These are phyloP conservation scores for Teratosphaeria pseudoeucalypti DNA, from an alignment of 2,329 filamentous ascomycete genomes.

Conservation along the genomic window DNA sequence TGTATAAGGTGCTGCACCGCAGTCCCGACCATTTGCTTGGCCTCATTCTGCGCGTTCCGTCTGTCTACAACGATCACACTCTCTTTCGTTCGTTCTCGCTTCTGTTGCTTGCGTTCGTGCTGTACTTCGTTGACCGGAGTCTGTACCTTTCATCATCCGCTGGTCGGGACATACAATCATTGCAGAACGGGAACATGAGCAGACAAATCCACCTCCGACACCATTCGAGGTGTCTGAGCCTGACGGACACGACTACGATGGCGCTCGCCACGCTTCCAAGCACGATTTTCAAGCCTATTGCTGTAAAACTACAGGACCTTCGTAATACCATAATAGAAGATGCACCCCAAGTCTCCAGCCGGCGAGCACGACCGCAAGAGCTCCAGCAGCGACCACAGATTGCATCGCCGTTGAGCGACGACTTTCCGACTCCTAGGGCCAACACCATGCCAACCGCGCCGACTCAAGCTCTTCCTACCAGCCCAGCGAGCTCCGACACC, in stretches of 20 bases:
- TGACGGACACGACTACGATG: constrained; percentile 27
- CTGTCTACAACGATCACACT: neutral
- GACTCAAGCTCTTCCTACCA: constrained; percentile 32
- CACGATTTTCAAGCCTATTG: constrained; percentile 43
- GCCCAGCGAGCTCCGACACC: constrained; percentile 49
- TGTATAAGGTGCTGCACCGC: constrained; percentile 20
- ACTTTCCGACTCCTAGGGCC: constrained; percentile 47
- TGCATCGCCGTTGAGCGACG: constrained; percentile 38
- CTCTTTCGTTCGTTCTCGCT: constrained; percentile 11
- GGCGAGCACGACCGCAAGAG: constrained; percentile 18
- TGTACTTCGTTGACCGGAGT: constrained; percentile 14
- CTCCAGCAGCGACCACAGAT: constrained; percentile 27
- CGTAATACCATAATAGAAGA: constrained; percentile 60
- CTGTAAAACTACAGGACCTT: constrained; percentile 30
- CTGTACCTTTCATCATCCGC: constrained; percentile 7
- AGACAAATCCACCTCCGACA: constrained; percentile 1
- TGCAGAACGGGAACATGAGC: neutral
- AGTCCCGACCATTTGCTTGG: constrained; percentile 9
- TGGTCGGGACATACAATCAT: constrained; percentile 6
- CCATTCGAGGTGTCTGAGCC: neutral
- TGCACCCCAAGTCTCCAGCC: constrained; percentile 28
- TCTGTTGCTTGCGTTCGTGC: constrained; percentile 18
- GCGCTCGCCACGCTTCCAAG: constrained; percentile 38
- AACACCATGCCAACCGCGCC: constrained; percentile 6
- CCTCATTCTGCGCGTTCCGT: neutral